Evolutionary conservation across 306 rosid species (phyloP), one percentile per base, ranked within the genome.

Genomic region (Echinosophora koreensis): DNA sequence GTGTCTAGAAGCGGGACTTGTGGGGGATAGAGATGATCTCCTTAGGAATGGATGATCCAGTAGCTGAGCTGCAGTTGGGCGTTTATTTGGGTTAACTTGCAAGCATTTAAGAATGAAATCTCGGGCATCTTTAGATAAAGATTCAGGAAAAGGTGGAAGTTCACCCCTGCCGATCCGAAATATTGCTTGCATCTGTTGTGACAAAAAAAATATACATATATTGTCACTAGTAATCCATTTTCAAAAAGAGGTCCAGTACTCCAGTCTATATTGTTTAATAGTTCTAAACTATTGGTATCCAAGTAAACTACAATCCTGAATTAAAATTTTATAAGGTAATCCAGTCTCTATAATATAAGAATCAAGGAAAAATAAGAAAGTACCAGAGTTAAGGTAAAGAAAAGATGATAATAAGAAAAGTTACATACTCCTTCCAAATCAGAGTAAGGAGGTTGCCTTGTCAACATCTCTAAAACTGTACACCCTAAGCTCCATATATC

Each of bases 401-500:
- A 57, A 34, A 22, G 27, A 49, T 22, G 8, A 79, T 67, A 28
- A 3, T 7, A 14, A 72, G 2, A 55, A 77, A 60, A 41, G 83
- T 69, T 22, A 74, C 89, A 46, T 83, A 87, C 91, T 22, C 89
- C 80, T 87, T 87, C 91, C 71, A 87, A 80, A 46, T 85, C 76
- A 60, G 85, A 85, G 71, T 87, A 87, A 37, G 91, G 91, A 64
- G 87, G 87, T 61, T 61, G 70, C 52, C 82, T 60, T 2, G 82
- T 77, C 77, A 87, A 71, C 91, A 87, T 85, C 77, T 87, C 91
- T 66, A 87, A 78, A 76, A 87, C 89, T 7, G 89, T 87, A 74
- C 91, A 87, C 22, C 91, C 91, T 77, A 87, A 77, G 82, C 91
- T 87, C 91, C 91, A 87, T 73, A 87, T 85, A 77, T 87, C 91